Evolutionary conservation across 2,329 filamentous ascomycete species (phyloP).

Genomic region (Teratosphaeria destructans): DNA sequence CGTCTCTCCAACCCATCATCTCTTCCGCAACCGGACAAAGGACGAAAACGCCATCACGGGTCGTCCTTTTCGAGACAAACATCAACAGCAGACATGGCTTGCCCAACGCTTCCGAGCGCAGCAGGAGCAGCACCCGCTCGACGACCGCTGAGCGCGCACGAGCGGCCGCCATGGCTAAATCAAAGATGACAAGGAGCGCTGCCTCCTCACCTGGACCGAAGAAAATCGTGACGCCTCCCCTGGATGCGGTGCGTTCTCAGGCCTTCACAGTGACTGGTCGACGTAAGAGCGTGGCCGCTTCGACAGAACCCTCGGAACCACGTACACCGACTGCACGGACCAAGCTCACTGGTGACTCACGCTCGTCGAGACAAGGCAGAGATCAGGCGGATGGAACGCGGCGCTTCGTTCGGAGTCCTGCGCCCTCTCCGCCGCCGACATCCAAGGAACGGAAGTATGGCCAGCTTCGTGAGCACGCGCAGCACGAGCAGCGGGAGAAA

Average conservation of each 20-base stretch:
- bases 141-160: not conserved
- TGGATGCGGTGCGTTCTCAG: not conserved
- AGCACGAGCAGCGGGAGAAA: not conserved
- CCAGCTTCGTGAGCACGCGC: not conserved
- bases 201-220: not conserved
- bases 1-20: not conserved
- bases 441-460: not conserved
- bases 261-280: not conserved
- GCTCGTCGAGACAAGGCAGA: not conserved
- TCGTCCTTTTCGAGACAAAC: not conserved
- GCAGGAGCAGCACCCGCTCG: not conserved
- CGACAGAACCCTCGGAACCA: not conserved
- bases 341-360: not conserved
- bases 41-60: not conserved
- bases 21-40: not conserved
- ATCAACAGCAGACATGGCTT: not conserved
- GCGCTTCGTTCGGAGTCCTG: slow-evolving; percentile 5
- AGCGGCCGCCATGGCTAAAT: not conserved
- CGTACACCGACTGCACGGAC: not conserved
- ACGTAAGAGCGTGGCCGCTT: not conserved
- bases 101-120: not conserved
- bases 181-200: not conserved
- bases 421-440: slow-evolving; percentile 7
- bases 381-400: not conserved
- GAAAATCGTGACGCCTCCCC: not conserved